Evolutionary conservation across 805 yeast genomes (phyloP).

Genomic region (Kluyveromyces lactis): DNA sequence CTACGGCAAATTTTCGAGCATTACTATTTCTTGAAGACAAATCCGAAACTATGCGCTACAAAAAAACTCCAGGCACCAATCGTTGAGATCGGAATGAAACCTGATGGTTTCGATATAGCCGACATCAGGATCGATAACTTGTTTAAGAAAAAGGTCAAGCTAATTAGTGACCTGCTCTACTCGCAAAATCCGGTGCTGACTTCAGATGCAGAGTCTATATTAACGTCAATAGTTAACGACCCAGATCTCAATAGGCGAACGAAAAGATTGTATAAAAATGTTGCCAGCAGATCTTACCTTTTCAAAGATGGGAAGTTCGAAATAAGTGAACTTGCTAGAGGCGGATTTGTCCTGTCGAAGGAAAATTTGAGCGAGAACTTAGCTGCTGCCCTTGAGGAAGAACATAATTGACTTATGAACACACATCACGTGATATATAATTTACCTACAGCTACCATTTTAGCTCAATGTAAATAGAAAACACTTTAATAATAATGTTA

Average conservation of each 20-base stretch:
- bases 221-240: conserved; percentile 10
- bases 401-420: too few species aligned
- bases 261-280: conserved; percentile 14
- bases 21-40: conserved; percentile 13
- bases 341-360: neutral
- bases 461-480: too few species aligned
- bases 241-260: conserved; percentile 7
- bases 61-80: conserved; percentile 15
- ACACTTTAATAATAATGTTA: too few species aligned
- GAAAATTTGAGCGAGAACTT: too few species aligned
- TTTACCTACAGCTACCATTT: too few species aligned
- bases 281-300: conserved; percentile 15
- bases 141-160: conserved; percentile 12
- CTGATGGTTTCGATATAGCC: conserved; percentile 16
- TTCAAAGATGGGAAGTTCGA: conserved; percentile 5
- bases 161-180: conserved; percentile 15
- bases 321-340: conserved; percentile 4
- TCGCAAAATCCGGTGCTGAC: conserved; percentile 14
- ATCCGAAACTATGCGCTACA: conserved; percentile 13
- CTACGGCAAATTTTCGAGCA: conserved; percentile 14
- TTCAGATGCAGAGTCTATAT: conserved; percentile 7
- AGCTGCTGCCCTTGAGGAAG: too few species aligned
- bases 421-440: too few species aligned
- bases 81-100: conserved; percentile 18
- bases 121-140: conserved; percentile 13